A percentile compares a stretch with the other conserved stretches of the same genome.
These are phyloP conservation scores for Cercophora sp. DNA, from an alignment of 495 filamentous ascomycete genomes.

Conservation along the genomic window DNA sequence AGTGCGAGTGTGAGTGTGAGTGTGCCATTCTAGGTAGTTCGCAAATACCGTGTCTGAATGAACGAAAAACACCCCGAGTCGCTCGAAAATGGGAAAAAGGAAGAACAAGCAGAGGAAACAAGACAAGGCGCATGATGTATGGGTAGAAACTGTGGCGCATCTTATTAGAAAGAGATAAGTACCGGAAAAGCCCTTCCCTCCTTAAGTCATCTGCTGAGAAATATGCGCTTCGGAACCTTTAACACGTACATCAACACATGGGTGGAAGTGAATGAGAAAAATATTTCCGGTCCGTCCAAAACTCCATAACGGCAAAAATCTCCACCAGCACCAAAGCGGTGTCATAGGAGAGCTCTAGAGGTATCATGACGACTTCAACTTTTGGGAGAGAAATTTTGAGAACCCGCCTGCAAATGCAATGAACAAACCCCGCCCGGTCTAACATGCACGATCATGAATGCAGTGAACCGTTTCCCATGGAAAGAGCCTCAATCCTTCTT, in stretches of 20 bases:
- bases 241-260: conserved; percentile 27
- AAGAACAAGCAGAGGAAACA: no score
- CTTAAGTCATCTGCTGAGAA: background rate
- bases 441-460: conserved; percentile 36
- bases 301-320: no score
- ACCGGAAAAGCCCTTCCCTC: conserved; percentile 7
- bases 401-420: conserved; percentile 39
- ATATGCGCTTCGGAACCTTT: no score
- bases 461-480: conserved; percentile 24
- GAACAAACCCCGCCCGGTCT: conserved; percentile 37
- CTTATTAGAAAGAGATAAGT: conserved; percentile 22
- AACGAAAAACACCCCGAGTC: no score
- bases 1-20: no score
- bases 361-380: conserved; percentile 32
- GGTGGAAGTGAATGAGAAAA: conserved; percentile 20
- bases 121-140: no score
- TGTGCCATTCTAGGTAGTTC: no score
- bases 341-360: conserved; percentile 24
- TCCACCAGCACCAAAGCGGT: no score
- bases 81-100: no score
- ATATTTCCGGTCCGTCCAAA: no score
- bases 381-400: conserved; percentile 29
- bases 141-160: no score
- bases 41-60: no score
- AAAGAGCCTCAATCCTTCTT: conserved; percentile 42